Evolutionary conservation across 2,329 filamentous ascomycete species (phyloP).

Genomic region (Fusarium devonianum): DNA sequence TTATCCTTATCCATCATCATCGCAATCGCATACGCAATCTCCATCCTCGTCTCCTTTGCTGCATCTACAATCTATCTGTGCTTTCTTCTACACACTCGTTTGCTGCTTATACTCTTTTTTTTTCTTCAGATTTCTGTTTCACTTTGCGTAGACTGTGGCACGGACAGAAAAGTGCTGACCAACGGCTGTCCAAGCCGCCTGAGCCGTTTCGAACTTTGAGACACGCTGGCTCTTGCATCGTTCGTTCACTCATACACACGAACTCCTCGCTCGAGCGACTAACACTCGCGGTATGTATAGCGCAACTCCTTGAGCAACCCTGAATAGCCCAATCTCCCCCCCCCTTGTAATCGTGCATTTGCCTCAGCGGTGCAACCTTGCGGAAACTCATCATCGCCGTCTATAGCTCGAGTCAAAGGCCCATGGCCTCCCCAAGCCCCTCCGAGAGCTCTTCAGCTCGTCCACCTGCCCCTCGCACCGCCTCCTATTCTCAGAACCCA

Average conservation of each 20-base stretch:
- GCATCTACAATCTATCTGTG: slow-evolving; percentile 1
- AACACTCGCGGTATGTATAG: slow-evolving; percentile 30
- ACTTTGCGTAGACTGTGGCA: not conserved
- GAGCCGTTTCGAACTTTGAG: slow-evolving; percentile 31
- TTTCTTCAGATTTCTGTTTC: not conserved
- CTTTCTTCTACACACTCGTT: slow-evolving; percentile 14
- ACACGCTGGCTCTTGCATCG: slow-evolving; percentile 41
- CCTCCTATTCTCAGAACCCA: slow-evolving; percentile 41
- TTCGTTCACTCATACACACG: slow-evolving; percentile 14
- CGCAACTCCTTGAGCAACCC: slow-evolving; percentile 9
- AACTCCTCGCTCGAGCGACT: slow-evolving; percentile 21
- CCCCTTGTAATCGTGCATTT: not conserved
- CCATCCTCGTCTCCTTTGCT: slow-evolving; percentile 8
- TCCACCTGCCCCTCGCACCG: slow-evolving; percentile 41
- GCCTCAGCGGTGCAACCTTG: slow-evolving; percentile 1
- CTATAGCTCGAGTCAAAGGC: slow-evolving; percentile 37
- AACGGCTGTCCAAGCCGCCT: slow-evolving; percentile 16
- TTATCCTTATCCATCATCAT: slow-evolving; percentile 16
- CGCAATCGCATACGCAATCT: slow-evolving; percentile 10
- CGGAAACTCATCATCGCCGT: slow-evolving; percentile 41
- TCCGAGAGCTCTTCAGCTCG: slow-evolving; percentile 42
- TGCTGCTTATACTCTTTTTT: slow-evolving; percentile 1
- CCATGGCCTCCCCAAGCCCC: slow-evolving; percentile 47
- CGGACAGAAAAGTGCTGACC: slow-evolving; percentile 12
- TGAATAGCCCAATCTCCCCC: not conserved